Base-by-base conservation (phyloP, 768 basidiomycete genomes). In the Dacryopinax primogenitus region DNA sequence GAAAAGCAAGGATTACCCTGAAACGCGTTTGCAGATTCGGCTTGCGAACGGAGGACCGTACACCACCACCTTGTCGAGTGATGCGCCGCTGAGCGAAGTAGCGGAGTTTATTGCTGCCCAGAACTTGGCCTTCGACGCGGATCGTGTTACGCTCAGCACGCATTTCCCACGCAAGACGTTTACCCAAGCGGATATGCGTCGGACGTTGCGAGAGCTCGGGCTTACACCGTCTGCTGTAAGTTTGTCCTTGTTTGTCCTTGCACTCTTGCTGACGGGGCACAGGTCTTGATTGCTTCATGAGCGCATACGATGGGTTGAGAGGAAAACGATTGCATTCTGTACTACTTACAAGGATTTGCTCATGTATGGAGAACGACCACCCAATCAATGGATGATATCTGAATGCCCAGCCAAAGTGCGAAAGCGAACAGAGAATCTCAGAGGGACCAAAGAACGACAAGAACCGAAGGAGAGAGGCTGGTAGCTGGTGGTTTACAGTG, bases 151-250 rank as follows among this genome's bases (percentile, higher is more conserved):
- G 0, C 81, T 96, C 67, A 79, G 88, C 0, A 85, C 86, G 68
- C 84, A 88, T 36, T 95, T 94, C 78, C 93, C 92, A 13, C 84
- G 92, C 76, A 94, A 92, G 84, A 81, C 80, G 23, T 96, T 90
- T 73, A 73, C 82, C 26, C 77, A 74, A 2, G 76, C 79, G 4
- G 93, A 97, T 70, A 88, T 92, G 72, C 80, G 81, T n/a, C 87
- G 85, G 73, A 85, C 86, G 23, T 73, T 97, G 69, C 83, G 84
- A 66, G 89, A 92, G 65, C 81, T 95, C 32, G 93, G 91, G 3
- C 77, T 97, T 67, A 93, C 92, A 21, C 93, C 93, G 1, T 93
- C 91, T 64, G 92, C 93, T 63, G 92, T 92, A 74, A 64, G 82
- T 63, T 44, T 18, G 6, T 18, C 3, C 23, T 44, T 44, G 41